Percentiles rank a stretch among this genome's conserved stretches.
Evolutionary conservation across 768 basidiomycete genomes (phyloP).

Genomic region (Rhodotorula kratochvilovae): DNA sequence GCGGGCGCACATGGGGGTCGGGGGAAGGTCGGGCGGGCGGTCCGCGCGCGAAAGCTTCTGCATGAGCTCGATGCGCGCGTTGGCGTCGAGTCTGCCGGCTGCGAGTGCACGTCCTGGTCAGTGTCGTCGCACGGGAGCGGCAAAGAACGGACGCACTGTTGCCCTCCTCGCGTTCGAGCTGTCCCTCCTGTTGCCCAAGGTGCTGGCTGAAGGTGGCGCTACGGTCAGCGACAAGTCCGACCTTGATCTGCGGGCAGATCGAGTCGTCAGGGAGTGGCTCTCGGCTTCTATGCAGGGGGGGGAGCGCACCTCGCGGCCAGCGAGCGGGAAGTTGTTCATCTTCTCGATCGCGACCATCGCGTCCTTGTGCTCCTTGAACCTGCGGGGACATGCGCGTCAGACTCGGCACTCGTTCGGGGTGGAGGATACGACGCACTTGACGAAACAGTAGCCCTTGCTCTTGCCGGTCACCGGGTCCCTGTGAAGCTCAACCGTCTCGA

Average conservation of each 20-base stretch:
- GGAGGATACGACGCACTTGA: slow-evolving; percentile 63
- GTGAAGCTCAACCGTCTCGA: slow-evolving; percentile 97
- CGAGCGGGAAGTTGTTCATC: slow-evolving; percentile 98
- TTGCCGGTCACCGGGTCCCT: slow-evolving; percentile 88
- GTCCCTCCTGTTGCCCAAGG: slow-evolving; percentile 67
- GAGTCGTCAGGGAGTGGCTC: not conserved
- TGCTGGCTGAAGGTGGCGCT: slow-evolving; percentile 46
- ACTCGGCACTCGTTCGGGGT: no score
- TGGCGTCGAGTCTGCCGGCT: slow-evolving; percentile 97
- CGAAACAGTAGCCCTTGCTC: slow-evolving; percentile 96
- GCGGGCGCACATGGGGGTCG: slow-evolving; percentile 36
- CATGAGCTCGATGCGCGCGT: slow-evolving; percentile 98
- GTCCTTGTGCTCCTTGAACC: slow-evolving; percentile 84
- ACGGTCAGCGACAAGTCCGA: slow-evolving; percentile 42
- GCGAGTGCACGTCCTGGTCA: slow-evolving; percentile 26
- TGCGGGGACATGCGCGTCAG: slow-evolving; percentile 45
- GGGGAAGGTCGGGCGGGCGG: slow-evolving; percentile 20
- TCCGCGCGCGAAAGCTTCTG: slow-evolving; percentile 96
- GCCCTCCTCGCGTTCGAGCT: slow-evolving; percentile 62
- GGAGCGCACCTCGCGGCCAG: slow-evolving; percentile 59
- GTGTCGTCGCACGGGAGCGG: slow-evolving; percentile 2
- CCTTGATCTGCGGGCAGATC: slow-evolving; percentile 15
- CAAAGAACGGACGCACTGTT: slow-evolving; percentile 55
- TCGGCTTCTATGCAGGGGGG: not conserved
- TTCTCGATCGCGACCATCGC: slow-evolving; percentile 95